Conservation (phyloP, 306 rosid genomes). For the Vigna unguiculata region DNA sequence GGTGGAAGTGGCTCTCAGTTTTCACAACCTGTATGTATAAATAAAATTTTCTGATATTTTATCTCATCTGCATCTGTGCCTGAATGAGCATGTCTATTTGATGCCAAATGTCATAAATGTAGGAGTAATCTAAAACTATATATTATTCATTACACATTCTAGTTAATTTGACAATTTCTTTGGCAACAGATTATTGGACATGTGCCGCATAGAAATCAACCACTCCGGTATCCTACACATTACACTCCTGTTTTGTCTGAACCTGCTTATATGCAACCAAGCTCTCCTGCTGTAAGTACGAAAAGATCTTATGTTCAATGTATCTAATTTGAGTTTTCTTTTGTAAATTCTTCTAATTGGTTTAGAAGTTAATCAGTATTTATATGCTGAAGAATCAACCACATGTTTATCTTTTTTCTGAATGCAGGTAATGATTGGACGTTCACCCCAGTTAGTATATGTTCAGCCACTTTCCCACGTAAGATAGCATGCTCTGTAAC, state of each 20-base stretch:
- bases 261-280: slow-evolving; percentile 71
- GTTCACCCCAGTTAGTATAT: slow-evolving; percentile 78
- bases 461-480: slow-evolving; percentile 85
- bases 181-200: slow-evolving; percentile 73
- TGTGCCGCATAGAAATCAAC: slow-evolving; percentile 68
- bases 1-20: slow-evolving; percentile 73
- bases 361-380: slow-evolving; percentile 23
- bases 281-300: slow-evolving; percentile 77
- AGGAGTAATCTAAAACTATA: slow-evolving; percentile 6
- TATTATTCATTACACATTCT: slow-evolving; percentile 29
- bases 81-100: slow-evolving; percentile 29
- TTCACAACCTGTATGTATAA: slow-evolving; percentile 75
- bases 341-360: slow-evolving; percentile 3
- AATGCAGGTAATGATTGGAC: slow-evolving; percentile 86
- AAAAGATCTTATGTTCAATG: slow-evolving; percentile 24
- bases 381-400: slow-evolving; percentile 30
- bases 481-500: slow-evolving; percentile 50
- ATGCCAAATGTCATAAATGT: slow-evolving; percentile 24
- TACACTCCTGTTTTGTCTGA: slow-evolving; percentile 72
- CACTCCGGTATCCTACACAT: slow-evolving; percentile 68
- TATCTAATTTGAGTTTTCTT: slow-evolving; percentile 38
- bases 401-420: slow-evolving; percentile 30
- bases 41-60: slow-evolving; percentile 27
- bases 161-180: slow-evolving; percentile 35
- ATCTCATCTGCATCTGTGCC: slow-evolving; percentile 17